These are phyloP conservation scores for Singerocomus inundabilis DNA, from an alignment of 1,284 basidiomycete genomes.

Conservation along the genomic window DNA sequence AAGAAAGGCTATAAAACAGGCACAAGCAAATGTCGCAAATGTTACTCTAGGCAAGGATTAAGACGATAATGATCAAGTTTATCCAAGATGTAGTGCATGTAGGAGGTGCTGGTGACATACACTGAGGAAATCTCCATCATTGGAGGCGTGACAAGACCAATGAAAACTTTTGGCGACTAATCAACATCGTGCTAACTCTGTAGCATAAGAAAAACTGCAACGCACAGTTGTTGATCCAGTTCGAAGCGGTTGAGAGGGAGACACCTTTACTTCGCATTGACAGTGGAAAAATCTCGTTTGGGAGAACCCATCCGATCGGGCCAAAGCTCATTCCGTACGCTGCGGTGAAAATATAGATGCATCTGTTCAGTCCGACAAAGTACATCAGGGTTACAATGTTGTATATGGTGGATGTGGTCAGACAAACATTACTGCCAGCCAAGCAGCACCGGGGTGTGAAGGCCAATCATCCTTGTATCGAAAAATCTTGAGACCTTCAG, in stretches of 20 bases:
- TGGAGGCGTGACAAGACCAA: constrained; percentile 76
- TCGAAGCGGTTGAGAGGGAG: constrained; percentile 79
- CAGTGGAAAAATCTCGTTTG: constrained; percentile 84
- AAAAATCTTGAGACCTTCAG: constrained; percentile 41
- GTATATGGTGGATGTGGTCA: constrained; percentile 1
- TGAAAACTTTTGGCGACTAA: constrained; percentile 53
- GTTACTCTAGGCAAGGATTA: constrained; percentile 46
- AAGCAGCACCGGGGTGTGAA: constrained; percentile 54
- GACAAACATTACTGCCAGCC: constrained; percentile 62
- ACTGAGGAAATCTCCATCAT: constrained; percentile 62
- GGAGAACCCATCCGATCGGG: constrained; percentile 83
- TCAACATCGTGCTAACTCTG: constrained; percentile 9
- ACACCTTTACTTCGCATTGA: constrained; percentile 84
- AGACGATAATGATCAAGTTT: background rate
- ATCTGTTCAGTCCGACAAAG: constrained; percentile 38
- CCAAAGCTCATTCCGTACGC: constrained; percentile 84
- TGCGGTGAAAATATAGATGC: constrained; percentile 76
- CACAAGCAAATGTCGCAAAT: constrained; percentile 63
- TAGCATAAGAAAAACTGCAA: constrained; percentile 5
- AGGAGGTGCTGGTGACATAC: constrained; percentile 32
- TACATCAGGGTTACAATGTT: constrained; percentile 2
- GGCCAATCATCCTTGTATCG: constrained; percentile 55
- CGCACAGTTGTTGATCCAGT: constrained; percentile 80
- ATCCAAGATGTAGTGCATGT: background rate
- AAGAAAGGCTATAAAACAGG: constrained; percentile 62